Evolutionary conservation across 306 rosid genomes (phyloP).

Genomic region (Gleditsia sinensis): DNA sequence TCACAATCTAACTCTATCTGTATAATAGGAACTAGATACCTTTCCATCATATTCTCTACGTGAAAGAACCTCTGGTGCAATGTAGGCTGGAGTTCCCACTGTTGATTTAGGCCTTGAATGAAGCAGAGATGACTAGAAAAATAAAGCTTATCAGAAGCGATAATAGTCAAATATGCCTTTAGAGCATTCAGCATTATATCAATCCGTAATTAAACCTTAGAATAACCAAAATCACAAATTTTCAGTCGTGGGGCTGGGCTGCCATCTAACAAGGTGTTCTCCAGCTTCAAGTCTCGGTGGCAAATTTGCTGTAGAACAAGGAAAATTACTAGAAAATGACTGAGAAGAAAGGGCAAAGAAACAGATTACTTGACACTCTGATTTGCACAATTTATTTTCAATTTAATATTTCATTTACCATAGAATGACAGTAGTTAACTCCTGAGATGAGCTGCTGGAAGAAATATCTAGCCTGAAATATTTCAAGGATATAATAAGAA

Average conservation of each 20-base stretch:
- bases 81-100: slow-evolving; percentile 68
- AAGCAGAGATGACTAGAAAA: slow-evolving; percentile 56
- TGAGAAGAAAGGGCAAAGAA: neutral
- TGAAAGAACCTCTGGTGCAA: slow-evolving; percentile 76
- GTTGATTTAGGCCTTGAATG: slow-evolving; percentile 69
- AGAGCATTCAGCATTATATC: slow-evolving; percentile 11
- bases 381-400: neutral
- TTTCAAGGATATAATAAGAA: neutral
- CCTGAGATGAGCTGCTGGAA: slow-evolving; percentile 77
- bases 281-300: slow-evolving; percentile 75
- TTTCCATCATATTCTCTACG: slow-evolving; percentile 70
- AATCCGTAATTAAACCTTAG: slow-evolving; percentile 53
- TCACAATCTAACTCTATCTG: neutral
- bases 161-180: neutral
- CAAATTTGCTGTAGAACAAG: slow-evolving; percentile 58
- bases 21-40: slow-evolving; percentile 42
- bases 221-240: slow-evolving; percentile 80
- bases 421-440: slow-evolving; percentile 58
- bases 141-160: slow-evolving; percentile 29
- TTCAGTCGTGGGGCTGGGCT: slow-evolving; percentile 62
- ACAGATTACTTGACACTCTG: neutral
- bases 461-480: slow-evolving; percentile 66
- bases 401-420: slow-evolving; percentile 41
- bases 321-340: neutral
- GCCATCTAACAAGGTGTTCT: slow-evolving; percentile 66